A percentile compares a stretch with the other conserved stretches of the same genome.
Evolutionary conservation across 768 basidiomycete species (phyloP).

Genomic region (Myochromella boudieri): DNA sequence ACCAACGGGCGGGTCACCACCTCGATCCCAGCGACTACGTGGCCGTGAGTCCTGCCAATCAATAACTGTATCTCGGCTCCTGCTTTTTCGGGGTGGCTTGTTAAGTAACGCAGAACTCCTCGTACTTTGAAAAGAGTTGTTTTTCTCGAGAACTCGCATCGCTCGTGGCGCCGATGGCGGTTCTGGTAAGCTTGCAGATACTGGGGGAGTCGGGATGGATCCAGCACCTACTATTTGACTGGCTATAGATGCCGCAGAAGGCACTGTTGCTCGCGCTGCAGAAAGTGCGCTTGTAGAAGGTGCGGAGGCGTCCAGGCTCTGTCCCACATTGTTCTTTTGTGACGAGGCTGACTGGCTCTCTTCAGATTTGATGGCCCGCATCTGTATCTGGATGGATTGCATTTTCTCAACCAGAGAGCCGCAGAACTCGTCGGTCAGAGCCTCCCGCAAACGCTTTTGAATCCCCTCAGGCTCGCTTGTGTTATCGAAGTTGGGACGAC

Average conservation of each 20-base stretch:
- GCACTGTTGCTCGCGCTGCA: not conserved
- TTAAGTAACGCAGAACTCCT: not conserved
- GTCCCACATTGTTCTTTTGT: not conserved
- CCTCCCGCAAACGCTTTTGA: slow-evolving; percentile 12
- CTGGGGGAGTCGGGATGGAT: slow-evolving; percentile 1
- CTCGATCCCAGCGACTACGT: not conserved
- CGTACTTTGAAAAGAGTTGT: not conserved
- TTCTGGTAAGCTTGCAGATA: slow-evolving; percentile 4
- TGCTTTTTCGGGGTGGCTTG: not conserved
- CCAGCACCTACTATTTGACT: not conserved
- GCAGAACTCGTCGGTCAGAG: slow-evolving; percentile 27
- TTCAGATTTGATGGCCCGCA: slow-evolving; percentile 3
- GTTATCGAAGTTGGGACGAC: slow-evolving; percentile 10
- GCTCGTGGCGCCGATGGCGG: slow-evolving; percentile 20
- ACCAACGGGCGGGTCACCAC: not conserved
- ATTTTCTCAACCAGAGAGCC: slow-evolving; percentile 21
- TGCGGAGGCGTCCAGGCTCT: not conserved
- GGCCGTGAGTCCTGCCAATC: not conserved
- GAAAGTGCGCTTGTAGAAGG: not conserved
- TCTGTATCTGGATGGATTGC: slow-evolving; percentile 11
- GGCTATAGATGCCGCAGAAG: not conserved
- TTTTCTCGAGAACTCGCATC: slow-evolving; percentile 16
- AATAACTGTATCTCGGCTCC: not conserved
- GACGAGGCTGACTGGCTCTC: not conserved
- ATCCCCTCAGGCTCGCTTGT: slow-evolving; percentile 4